Evolutionary conservation across 305 asterid species (phyloP), one percentile per base, ranked within the genome.

Genomic region (Solanum hybrid): DNA sequence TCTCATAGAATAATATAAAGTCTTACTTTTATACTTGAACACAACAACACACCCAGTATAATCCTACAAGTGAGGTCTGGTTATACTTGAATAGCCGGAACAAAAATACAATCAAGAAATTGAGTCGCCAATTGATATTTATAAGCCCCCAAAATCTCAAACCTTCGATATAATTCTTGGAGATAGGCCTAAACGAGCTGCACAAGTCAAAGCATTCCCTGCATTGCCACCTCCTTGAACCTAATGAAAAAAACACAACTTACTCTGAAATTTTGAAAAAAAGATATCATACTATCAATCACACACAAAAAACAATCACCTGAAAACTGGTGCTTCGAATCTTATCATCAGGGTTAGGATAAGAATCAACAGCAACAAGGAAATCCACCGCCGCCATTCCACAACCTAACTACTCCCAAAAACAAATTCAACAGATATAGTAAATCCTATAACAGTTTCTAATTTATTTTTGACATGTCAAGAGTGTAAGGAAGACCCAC

Each of bases 151-250:
- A 5, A 27, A 27, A n/a, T 26, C 16, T 16, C 87, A 85, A 66
- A 95, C 99, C 99, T 96, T 96, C 46, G 99, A 95, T 77, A 97
- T 95, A 84, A 97, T 91, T 88, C 96, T 93, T 34, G 99, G 95
- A 78, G 91, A 92, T 90, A 97, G 89, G 29, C 99, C 99, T 91
- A 97, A 89, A 75, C 99, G 98, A 88, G 98, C 98, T 3, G 96
- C 94, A 88, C 99, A 97, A 77, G 99, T 95, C 92, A 93, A 92
- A 31, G 99, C 97, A 92, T 97, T 97, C 91, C 98, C 98, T 17
- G 97, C 95, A 92, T 97, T 97, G 89, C 99, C 99, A 89, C 99
- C 99, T 89, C 98, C 99, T 93, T 95, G 97, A 87, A 91, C 92
- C 99, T 97, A 87, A 82, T 87, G 38, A 72, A 79, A 88, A 38